A percentile compares a stretch with the other conserved stretches of the same genome.
phyloP scores from a whole-genome alignment of 768 basidiomycete species.

The Mycena alexandri region DNA sequence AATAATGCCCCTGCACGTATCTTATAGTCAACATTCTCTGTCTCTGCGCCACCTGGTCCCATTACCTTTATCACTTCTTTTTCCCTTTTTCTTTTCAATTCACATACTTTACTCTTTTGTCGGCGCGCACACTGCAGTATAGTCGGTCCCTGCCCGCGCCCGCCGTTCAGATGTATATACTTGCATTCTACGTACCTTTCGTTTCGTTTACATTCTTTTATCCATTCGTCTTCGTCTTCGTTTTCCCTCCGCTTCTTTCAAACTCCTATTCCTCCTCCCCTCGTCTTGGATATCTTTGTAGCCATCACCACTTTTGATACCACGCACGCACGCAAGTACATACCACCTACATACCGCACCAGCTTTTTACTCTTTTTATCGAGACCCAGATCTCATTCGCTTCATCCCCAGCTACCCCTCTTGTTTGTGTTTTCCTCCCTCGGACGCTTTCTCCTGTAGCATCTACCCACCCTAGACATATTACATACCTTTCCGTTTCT shows the following conservation, averaged over 20 bases:
- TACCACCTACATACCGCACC: conserved; percentile 35
- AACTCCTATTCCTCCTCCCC: conserved; percentile 24
- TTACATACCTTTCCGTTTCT: conserved; percentile 20
- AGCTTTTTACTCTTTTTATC: conserved; percentile 39
- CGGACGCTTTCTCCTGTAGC: conserved; percentile 40
- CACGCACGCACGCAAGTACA: conserved; percentile 31
- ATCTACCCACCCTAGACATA: conserved; percentile 29
- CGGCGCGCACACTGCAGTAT: conserved; percentile 33
- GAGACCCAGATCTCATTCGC: conserved; percentile 35
- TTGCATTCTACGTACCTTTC: conserved; percentile 33
- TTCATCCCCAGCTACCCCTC: neutral
- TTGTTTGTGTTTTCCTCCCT: conserved; percentile 8
- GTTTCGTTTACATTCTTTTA: neutral
- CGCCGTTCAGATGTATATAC: conserved; percentile 30
- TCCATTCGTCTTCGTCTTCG: conserved; percentile 20
- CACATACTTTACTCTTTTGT: conserved; percentile 23
- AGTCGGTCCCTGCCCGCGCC: conserved; percentile 41
- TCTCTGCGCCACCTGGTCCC: conserved; percentile 15
- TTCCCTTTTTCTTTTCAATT: conserved; percentile 42
- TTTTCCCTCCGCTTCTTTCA: conserved; percentile 13
- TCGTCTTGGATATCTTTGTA: conserved; percentile 25
- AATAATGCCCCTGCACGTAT: conserved; percentile 42
- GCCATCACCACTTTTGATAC: conserved; percentile 34
- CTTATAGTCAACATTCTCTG: conserved; percentile 39
- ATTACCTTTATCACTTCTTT: no score